Conservation (phyloP, 1,139 yeast genomes). For the Pichia sp. region DNA sequence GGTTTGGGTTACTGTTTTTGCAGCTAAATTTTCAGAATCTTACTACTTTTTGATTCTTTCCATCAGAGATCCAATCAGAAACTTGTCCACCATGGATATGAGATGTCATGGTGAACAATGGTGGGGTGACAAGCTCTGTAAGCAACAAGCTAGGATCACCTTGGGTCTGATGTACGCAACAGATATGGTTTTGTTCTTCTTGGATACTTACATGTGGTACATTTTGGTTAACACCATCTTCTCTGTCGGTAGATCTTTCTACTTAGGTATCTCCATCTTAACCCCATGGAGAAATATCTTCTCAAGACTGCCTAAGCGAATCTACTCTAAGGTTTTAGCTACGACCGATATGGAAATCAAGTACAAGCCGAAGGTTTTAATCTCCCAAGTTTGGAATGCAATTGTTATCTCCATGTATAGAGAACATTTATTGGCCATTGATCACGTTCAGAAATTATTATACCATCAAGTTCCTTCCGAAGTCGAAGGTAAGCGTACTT, state of each 20-base stretch:
- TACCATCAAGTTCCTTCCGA: slow-evolving; percentile 93
- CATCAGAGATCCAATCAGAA: slow-evolving; percentile 89
- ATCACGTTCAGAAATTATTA: slow-evolving; percentile 92
- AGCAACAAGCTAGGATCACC: slow-evolving; percentile 80
- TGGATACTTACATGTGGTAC: slow-evolving; percentile 99
- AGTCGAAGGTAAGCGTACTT: slow-evolving; percentile 86
- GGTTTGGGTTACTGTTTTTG: slow-evolving; percentile 83
- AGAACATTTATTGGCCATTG: slow-evolving; percentile 82
- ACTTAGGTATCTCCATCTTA: slow-evolving; percentile 95
- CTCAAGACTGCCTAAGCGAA: slow-evolving; percentile 96
- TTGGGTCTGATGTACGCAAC: slow-evolving; percentile 89
- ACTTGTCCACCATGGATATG: slow-evolving; percentile 57
- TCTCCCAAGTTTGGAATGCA: slow-evolving; percentile 98
- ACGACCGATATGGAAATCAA: slow-evolving; percentile 99
- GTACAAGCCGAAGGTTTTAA: slow-evolving; percentile 96
- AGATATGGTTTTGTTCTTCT: slow-evolving; percentile 90
- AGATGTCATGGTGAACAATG: slow-evolving; percentile 88
- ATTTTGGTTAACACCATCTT: slow-evolving; percentile 89
- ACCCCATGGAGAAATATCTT: slow-evolving; percentile 99
- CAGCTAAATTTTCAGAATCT: slow-evolving; percentile 85
- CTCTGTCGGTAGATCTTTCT: slow-evolving; percentile 96
- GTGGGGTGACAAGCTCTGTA: slow-evolving; percentile 73
- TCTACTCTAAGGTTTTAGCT: slow-evolving; percentile 93
- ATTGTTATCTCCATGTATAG: slow-evolving; percentile 57
- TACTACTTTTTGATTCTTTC: slow-evolving; percentile 90